phyloP scores from a whole-genome alignment of 306 rosid species.

The Luffa aegyptiaca region DNA sequence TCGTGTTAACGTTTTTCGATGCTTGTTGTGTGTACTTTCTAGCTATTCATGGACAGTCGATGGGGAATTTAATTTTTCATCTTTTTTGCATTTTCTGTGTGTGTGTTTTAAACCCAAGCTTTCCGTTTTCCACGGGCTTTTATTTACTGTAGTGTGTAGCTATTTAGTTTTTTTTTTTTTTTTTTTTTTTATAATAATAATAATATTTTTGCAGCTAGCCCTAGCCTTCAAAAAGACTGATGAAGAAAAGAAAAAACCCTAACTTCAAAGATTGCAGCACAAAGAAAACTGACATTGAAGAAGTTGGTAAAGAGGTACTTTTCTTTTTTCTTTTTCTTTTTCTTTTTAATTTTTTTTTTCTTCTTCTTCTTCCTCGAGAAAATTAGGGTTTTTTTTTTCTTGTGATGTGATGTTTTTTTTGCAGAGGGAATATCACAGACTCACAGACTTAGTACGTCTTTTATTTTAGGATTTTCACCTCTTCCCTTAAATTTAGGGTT shows the following conservation, averaged over 20 bases:
- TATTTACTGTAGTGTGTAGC: background rate
- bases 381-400: background rate
- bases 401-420: constrained; percentile 1
- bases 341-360: background rate
- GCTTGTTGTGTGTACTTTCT: background rate
- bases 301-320: background rate
- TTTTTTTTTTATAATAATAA: background rate
- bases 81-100: background rate
- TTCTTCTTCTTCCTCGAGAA: background rate
- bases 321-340: background rate
- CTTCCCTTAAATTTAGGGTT: background rate
- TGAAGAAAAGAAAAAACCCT: background rate
- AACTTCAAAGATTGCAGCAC: background rate
- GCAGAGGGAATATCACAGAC: constrained; percentile 3
- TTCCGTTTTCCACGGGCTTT: background rate
- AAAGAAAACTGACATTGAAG: background rate
- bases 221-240: background rate
- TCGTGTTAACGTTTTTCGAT: background rate
- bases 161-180: background rate
- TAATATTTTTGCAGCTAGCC: background rate
- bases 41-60: background rate
- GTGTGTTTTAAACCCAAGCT: background rate
- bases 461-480: background rate
- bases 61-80: background rate
- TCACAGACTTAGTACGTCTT: background rate